Percentiles rank a stretch among this genome's conserved stretches.
phyloP scores from a whole-genome alignment of 2,329 filamentous ascomycete species.

The Trichoderma brevicompactum region DNA sequence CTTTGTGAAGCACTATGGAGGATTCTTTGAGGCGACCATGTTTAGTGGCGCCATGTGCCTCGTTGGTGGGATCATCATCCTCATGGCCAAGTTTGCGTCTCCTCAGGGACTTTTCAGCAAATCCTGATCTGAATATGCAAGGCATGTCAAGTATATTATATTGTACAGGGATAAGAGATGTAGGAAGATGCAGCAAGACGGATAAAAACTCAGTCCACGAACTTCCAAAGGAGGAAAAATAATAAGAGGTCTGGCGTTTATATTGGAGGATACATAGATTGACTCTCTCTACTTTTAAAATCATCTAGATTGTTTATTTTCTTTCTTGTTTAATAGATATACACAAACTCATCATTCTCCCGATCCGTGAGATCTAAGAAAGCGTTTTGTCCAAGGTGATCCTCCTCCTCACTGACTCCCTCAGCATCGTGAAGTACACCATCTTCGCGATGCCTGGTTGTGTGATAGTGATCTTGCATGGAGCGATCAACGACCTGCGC shows the following conservation, averaged over 20 bases:
- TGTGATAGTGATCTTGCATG: conserved; percentile 59
- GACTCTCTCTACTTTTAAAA: neutral
- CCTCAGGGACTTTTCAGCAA: conserved; percentile 28
- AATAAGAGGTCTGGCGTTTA: neutral
- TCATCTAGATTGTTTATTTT: neutral
- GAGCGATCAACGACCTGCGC: conserved; percentile 62
- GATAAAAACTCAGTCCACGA: conserved; percentile 6
- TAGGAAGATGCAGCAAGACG: neutral
- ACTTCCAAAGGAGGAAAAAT: neutral
- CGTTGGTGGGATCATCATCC: conserved; percentile 28
- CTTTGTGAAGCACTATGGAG: conserved; percentile 25
- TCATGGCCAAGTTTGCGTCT: conserved; percentile 27
- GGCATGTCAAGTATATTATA: neutral
- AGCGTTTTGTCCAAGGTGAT: conserved; percentile 52
- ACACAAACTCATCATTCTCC: conserved; percentile 71
- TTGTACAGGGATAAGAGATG: neutral
- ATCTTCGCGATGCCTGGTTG: conserved; percentile 28
- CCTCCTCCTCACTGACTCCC: conserved; percentile 12
- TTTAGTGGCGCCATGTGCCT: conserved; percentile 32
- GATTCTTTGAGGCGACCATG: conserved; percentile 30
- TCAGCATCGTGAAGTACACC: conserved; percentile 20
- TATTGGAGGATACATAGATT: neutral
- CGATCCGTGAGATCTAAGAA: conserved; percentile 66
- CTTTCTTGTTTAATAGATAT: conserved; percentile 54
- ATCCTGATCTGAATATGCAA: neutral